Conservation (phyloP, 805 yeast species). For the Starmerella stigmatis region DNA sequence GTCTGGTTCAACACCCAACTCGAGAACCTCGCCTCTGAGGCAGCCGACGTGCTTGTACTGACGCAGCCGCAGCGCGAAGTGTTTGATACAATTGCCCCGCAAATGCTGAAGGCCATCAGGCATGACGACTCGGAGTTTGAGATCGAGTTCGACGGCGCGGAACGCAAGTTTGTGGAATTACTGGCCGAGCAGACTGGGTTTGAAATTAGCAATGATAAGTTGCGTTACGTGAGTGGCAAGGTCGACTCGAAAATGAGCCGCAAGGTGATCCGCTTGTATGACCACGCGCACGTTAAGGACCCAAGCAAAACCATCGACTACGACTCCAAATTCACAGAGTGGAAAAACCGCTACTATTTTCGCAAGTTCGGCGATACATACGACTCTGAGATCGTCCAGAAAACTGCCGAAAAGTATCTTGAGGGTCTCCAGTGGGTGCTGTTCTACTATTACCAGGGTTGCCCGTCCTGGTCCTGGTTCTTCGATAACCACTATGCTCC, state of each 20-base stretch:
- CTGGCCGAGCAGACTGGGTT: constrained; percentile 29
- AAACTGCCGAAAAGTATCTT: constrained; percentile 65
- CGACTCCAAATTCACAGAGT: constrained; percentile 58
- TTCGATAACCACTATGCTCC: constrained; percentile 87
- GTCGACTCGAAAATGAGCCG: constrained; percentile 14
- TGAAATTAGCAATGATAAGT: constrained; percentile 50
- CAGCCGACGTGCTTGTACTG: constrained; percentile 43
- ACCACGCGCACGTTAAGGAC: constrained; percentile 27
- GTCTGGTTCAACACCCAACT: constrained; percentile 86
- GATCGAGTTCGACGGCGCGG: constrained; percentile 20
- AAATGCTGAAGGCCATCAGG: constrained; percentile 31
- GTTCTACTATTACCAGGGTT: constrained; percentile 79
- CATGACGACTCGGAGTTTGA: constrained; percentile 15
- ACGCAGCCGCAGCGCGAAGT: constrained; percentile 53
- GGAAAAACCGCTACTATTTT: constrained; percentile 81
- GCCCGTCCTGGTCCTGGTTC: constrained; percentile 95
- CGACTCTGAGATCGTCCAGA: constrained; percentile 47
- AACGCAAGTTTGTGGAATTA: constrained; percentile 24
- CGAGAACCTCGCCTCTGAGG: constrained; percentile 33
- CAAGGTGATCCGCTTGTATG: constrained; percentile 32
- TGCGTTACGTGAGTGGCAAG: constrained; percentile 37
- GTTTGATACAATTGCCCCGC: constrained; percentile 32
- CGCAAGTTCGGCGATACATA: constrained; percentile 62
- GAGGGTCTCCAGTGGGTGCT: constrained; percentile 98
- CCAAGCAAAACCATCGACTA: constrained; percentile 46